Conservation (phyloP, 768 basidiomycete genomes). For the Auriculariales sp. region DNA sequence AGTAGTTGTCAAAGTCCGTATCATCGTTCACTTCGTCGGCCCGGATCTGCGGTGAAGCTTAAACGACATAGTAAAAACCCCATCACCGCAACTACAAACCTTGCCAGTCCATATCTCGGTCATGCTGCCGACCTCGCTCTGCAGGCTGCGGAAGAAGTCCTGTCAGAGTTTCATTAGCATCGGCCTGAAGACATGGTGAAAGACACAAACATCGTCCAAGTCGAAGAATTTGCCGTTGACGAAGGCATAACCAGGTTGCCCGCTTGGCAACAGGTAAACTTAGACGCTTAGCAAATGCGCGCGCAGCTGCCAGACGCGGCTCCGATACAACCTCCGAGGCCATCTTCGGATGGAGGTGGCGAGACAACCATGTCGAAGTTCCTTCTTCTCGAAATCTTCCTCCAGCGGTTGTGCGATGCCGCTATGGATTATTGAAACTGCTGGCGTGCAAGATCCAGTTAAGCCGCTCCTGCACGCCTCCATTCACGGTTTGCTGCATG, state of each 20-base stretch:
- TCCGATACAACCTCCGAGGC: no score
- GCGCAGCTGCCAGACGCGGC: constrained; percentile 27
- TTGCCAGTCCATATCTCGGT: constrained; percentile 49
- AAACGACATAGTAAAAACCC: no score
- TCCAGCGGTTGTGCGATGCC: constrained; percentile 14
- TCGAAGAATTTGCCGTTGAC: constrained; percentile 76
- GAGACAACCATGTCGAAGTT: constrained; percentile 27
- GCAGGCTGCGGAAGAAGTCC: constrained; percentile 53
- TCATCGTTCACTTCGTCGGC: constrained; percentile 11
- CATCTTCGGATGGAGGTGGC: no score
- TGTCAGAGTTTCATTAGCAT: constrained; percentile 16
- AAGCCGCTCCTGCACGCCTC: constrained; percentile 19
- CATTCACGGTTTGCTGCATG: neutral
- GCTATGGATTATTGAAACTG: constrained; percentile 27
- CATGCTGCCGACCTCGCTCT: constrained; percentile 44
- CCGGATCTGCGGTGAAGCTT: constrained; percentile 32
- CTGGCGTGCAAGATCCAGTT: constrained; percentile 29
- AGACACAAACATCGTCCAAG: constrained; percentile 52
- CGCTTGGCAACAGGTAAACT: constrained; percentile 19
- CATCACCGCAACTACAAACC: no score
- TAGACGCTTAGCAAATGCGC: constrained; percentile 44
- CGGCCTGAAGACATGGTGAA: neutral
- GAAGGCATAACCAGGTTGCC: constrained; percentile 55
- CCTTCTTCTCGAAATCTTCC: constrained; percentile 14
- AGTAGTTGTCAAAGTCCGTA: constrained; percentile 51